Base-by-base conservation (phyloP, 2,329 filamentous ascomycete genomes). In the Escovopsis sp. region DNA sequence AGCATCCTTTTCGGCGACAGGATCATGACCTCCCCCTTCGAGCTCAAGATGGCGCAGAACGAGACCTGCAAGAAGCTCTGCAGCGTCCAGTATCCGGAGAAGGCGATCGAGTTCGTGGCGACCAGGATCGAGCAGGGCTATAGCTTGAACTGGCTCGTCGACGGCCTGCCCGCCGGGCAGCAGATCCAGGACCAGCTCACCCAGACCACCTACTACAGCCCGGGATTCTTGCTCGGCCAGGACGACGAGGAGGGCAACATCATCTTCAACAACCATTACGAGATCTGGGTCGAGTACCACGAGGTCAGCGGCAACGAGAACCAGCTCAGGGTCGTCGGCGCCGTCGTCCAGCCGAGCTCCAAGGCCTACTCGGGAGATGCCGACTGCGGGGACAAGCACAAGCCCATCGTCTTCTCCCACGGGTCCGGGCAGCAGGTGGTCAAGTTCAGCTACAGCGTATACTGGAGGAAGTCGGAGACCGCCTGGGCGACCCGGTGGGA, bases 401-500 rank as follows among this genome's bases (percentile, higher is more conserved):
- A 66, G 0, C 68, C 75, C 0, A 61, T 94, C n/a, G 59, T 76
- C 6, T 68, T 98, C 12, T 69, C 69, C 38, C 77, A 68, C 3
- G 70, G 74, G 23, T 57, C 59, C 15, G 56, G 60, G 12, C 43
- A 86, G 73, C 18, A 65, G 39, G 55, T 72, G 18, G 85, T 95
- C 19, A 75, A 78, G 3, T 98, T 85, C 67, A 94, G 87, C 5
- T 98, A 98, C 66, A 86, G 83, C 50, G 85, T 96, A 12, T 83
- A 81, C 62, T 98, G 91, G 91, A 75, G 73, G 44, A 76, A 79
- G 51, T 95, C 87, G 1, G 58, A 72, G 1, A 96, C 88, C 1
- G 85, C 83, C 1, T 98, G 94, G 81, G 91, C 91, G 26, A 98
- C 91, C 11, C 77, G 91, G 49, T 98, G 91, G 91, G 91, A 98